These are phyloP conservation scores for Eucalyptus urophylla DNA, from an alignment of 345 rosid genomes.

Conservation along the genomic window DNA sequence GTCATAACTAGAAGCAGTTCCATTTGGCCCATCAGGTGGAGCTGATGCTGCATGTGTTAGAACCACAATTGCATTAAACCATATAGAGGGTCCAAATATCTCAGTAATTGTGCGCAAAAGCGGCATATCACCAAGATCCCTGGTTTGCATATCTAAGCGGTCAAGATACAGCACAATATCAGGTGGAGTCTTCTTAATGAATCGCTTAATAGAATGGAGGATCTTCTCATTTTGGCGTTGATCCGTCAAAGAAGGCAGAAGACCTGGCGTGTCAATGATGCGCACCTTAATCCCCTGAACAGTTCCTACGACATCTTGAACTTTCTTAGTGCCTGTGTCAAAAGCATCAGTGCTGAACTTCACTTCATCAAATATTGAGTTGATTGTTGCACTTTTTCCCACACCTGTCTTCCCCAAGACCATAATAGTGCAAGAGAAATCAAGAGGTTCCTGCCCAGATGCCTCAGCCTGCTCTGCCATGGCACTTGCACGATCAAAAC, in stretches of 20 bases:
- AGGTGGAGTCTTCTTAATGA: slow-evolving; percentile 85
- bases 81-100: slow-evolving; percentile 85
- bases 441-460: slow-evolving; percentile 88
- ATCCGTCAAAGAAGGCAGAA: slow-evolving; percentile 88
- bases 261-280: slow-evolving; percentile 98
- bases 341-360: slow-evolving; percentile 87
- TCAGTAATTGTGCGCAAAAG: slow-evolving; percentile 88
- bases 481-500: slow-evolving; percentile 99
- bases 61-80: slow-evolving; percentile 99
- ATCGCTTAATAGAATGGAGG: slow-evolving; percentile 66
- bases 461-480: slow-evolving; percentile 98
- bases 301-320: slow-evolving; percentile 91
- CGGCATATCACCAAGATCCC: slow-evolving; percentile 95
- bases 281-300: slow-evolving; percentile 98
- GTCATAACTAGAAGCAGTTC: slow-evolving; percentile 87
- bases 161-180: slow-evolving; percentile 97
- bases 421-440: slow-evolving; percentile 98
- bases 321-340: slow-evolving; percentile 81
- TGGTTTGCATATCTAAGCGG: slow-evolving; percentile 88
- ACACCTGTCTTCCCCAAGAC: slow-evolving; percentile 97
- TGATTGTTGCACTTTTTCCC: slow-evolving; percentile 98
- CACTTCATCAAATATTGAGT: slow-evolving; percentile 90
- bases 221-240: slow-evolving; percentile 90
- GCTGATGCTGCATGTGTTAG: slow-evolving; percentile 98
- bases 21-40: slow-evolving; percentile 99